Percentiles rank a stretch among this genome's conserved stretches.
Conservation (phyloP, 2,329 filamentous ascomycete genomes). For the Ophiostoma triangulosporum region DNA sequence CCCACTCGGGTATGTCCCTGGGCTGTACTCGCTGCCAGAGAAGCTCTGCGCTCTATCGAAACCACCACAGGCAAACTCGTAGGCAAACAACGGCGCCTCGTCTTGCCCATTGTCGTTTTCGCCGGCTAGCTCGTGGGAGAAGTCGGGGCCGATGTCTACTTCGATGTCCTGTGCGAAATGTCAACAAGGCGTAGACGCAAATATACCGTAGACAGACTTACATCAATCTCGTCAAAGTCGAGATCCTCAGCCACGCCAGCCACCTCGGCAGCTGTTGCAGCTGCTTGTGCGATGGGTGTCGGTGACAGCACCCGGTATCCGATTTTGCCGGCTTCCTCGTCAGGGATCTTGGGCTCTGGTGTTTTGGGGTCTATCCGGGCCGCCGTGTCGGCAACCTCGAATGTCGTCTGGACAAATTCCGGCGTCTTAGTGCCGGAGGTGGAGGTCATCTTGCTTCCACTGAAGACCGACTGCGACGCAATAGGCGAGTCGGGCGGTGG, state of each 20-base stretch:
- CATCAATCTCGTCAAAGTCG: slow-evolving; percentile 20
- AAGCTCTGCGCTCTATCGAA: slow-evolving; percentile 8
- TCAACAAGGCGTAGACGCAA: neutral
- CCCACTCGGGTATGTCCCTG: neutral
- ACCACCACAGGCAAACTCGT: slow-evolving; percentile 13
- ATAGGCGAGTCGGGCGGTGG: slow-evolving; percentile 12
- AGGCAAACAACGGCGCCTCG: slow-evolving; percentile 29
- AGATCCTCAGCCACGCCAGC: slow-evolving; percentile 31
- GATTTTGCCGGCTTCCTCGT: slow-evolving; percentile 16
- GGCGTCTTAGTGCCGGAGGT: slow-evolving; percentile 18
- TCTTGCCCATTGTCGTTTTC: slow-evolving; percentile 11
- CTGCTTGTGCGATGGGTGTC: slow-evolving; percentile 26
- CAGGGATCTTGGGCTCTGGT: slow-evolving; percentile 20
- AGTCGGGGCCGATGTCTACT: slow-evolving; percentile 11
- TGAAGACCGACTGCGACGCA: neutral
- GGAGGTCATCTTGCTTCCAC: neutral
- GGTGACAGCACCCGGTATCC: slow-evolving; percentile 21
- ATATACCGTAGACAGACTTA: slow-evolving; percentile 5
- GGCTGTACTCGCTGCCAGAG: slow-evolving; percentile 1
- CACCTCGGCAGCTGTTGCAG: slow-evolving; percentile 20
- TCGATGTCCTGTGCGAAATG: neutral
- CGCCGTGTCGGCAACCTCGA: slow-evolving; percentile 25
- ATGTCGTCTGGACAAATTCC: slow-evolving; percentile 18
- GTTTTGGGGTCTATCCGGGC: slow-evolving; percentile 19
- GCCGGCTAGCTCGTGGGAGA: slow-evolving; percentile 11